A percentile compares a stretch with the other conserved stretches of the same genome.
Evolutionary conservation across 2,329 filamentous ascomycete species (phyloP).

Genomic region (Exophiala sp.): DNA sequence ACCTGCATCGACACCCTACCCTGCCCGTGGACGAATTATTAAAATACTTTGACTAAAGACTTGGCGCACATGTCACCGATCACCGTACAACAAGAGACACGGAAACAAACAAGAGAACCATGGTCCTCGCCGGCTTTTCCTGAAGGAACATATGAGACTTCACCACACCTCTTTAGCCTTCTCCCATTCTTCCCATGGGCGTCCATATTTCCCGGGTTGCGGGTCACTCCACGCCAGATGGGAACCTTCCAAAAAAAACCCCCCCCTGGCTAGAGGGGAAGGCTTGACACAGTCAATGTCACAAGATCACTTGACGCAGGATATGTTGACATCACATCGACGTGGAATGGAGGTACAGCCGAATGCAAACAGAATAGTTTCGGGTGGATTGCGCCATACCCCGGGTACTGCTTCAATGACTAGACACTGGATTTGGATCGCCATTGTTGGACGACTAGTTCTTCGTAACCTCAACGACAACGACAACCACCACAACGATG

Average conservation of each 20-base stretch:
- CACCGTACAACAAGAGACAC: conserved; percentile 5
- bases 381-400: no score
- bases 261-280: background rate
- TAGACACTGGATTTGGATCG: background rate
- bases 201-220: background rate
- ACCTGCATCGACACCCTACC: background rate
- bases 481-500: conserved; percentile 43
- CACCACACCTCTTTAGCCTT: background rate
- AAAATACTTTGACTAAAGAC: background rate
- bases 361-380: background rate
- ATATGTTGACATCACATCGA: no score
- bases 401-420: no score
- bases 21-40: no score
- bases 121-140: conserved; percentile 20
- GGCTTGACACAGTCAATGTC: no score
- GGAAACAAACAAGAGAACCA: conserved; percentile 9
- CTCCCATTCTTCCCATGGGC: background rate
- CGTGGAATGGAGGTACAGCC: no score
- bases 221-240: background rate
- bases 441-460: conserved; percentile 11
- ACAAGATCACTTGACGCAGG: no score
- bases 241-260: background rate
- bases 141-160: conserved; percentile 18
- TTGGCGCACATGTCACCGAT: conserved; percentile 11
- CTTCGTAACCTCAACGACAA: conserved; percentile 29